phyloP scores from a whole-genome alignment of 2,329 filamentous ascomycete genomes.

The Ophiostoma tasmaniense region DNA sequence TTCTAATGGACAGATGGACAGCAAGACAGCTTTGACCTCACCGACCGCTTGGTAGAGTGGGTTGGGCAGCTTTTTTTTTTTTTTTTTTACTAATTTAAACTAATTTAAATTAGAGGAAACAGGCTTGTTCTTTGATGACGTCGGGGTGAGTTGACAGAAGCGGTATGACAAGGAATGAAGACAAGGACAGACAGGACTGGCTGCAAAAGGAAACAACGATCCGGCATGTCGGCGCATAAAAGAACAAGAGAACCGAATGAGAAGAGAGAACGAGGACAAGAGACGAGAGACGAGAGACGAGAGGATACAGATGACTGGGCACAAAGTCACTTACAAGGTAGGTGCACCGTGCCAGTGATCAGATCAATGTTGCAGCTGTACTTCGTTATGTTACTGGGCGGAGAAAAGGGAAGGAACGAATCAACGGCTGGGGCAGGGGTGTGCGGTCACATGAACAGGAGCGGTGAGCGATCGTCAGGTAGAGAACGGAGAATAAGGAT shows the following conservation, averaged over 20 bases:
- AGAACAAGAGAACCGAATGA: neutral
- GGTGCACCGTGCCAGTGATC: too few species aligned
- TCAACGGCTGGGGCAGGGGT: neutral
- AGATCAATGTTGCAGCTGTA: too few species aligned
- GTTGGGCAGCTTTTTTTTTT: neutral
- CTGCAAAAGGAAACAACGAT: neutral
- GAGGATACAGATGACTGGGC: too few species aligned
- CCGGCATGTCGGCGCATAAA: neutral
- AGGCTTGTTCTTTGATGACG: too few species aligned
- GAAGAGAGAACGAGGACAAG: too few species aligned
- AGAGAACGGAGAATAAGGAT: neutral
- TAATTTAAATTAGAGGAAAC: neutral
- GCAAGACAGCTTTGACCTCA: neutral
- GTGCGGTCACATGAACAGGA: constrained; percentile 3
- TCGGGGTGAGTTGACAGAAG: too few species aligned
- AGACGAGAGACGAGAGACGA: too few species aligned
- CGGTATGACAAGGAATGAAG: neutral
- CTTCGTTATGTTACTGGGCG: too few species aligned
- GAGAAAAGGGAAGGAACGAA: neutral
- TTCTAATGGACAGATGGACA: too few species aligned
- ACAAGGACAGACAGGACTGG: neutral
- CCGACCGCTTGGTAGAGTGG: neutral
- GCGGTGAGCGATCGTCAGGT: neutral
- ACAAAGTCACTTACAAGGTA: too few species aligned
- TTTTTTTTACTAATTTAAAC: neutral